phyloP scores from a whole-genome alignment of 176 grass and related monocot genomes.

The Poa pratensis region DNA sequence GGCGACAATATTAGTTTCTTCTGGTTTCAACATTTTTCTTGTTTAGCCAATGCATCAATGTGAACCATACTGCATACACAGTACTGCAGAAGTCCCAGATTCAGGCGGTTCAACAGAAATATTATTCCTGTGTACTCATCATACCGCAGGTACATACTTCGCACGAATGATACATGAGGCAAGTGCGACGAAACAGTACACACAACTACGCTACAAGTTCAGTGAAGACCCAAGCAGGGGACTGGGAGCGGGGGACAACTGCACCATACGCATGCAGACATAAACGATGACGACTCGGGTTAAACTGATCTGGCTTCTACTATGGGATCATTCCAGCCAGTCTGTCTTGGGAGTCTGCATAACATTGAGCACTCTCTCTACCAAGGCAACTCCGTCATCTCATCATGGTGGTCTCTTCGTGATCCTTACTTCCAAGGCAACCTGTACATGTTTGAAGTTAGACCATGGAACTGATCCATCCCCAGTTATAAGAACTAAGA shows the following conservation, averaged over 20 bases:
- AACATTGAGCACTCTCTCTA: conserved; percentile 18
- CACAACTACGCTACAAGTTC: background rate
- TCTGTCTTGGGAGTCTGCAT: background rate
- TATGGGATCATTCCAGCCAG: conserved; percentile 24
- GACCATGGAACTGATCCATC: background rate
- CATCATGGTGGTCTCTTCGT: background rate
- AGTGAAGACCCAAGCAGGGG: background rate
- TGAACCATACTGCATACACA: too few species aligned
- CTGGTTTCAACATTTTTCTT: too few species aligned
- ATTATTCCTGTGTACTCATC: too few species aligned
- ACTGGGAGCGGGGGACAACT: background rate
- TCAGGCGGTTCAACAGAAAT: too few species aligned
- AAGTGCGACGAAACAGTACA: background rate
- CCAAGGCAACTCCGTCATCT: conserved; percentile 11
- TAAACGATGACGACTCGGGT: conserved; percentile 11
- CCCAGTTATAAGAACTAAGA: background rate
- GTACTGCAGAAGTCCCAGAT: too few species aligned
- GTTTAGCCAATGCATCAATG: too few species aligned
- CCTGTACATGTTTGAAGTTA: conserved; percentile 22
- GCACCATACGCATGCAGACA: conserved; percentile 20
- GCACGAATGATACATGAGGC: conserved; percentile 4
- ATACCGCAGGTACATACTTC: background rate
- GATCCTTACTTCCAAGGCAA: conserved; percentile 29
- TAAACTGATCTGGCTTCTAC: conserved; percentile 34
- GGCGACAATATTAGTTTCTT: too few species aligned